These are phyloP conservation scores for Arthrobotrys conoides DNA, from an alignment of 2,329 filamentous ascomycete genomes.

Conservation along the genomic window DNA sequence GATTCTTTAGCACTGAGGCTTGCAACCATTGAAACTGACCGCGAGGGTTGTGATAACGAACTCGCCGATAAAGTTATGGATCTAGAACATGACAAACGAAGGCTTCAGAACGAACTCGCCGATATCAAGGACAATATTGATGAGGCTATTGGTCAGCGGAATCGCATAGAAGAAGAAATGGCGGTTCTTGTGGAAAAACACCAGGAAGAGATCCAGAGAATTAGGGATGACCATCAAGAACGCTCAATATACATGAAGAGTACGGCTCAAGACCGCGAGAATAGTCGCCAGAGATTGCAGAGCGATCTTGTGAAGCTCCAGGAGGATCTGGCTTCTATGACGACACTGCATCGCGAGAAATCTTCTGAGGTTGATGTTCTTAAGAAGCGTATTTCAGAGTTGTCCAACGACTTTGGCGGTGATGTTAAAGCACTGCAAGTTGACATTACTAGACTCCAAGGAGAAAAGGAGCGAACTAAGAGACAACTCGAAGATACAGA, in stretches of 20 bases:
- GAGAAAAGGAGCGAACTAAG: slow-evolving; percentile 62
- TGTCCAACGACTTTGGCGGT: slow-evolving; percentile 64
- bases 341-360: slow-evolving; percentile 68
- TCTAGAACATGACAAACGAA: slow-evolving; percentile 72
- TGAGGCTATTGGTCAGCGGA: slow-evolving; percentile 72
- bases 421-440: slow-evolving; percentile 64
- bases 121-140: slow-evolving; percentile 73
- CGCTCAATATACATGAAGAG: slow-evolving; percentile 83
- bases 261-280: slow-evolving; percentile 80
- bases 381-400: slow-evolving; percentile 64
- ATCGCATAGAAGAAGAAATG: slow-evolving; percentile 74
- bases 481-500: slow-evolving; percentile 63
- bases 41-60: slow-evolving; percentile 68
- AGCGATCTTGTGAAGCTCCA: slow-evolving; percentile 71
- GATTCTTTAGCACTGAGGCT: slow-evolving; percentile 42
- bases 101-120: slow-evolving; percentile 71
- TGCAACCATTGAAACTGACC: slow-evolving; percentile 43
- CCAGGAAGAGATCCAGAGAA: slow-evolving; percentile 79
- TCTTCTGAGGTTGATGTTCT: slow-evolving; percentile 67
- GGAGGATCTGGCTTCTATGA: slow-evolving; percentile 71
- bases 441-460: slow-evolving; percentile 64
- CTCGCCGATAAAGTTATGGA: slow-evolving; percentile 73
- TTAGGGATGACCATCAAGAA: slow-evolving; percentile 67
- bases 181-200: slow-evolving; percentile 71
- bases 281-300: slow-evolving; percentile 77